Conservation (phyloP, 78 protist genomes). For the Pigoraptor vietnamica region DNA sequence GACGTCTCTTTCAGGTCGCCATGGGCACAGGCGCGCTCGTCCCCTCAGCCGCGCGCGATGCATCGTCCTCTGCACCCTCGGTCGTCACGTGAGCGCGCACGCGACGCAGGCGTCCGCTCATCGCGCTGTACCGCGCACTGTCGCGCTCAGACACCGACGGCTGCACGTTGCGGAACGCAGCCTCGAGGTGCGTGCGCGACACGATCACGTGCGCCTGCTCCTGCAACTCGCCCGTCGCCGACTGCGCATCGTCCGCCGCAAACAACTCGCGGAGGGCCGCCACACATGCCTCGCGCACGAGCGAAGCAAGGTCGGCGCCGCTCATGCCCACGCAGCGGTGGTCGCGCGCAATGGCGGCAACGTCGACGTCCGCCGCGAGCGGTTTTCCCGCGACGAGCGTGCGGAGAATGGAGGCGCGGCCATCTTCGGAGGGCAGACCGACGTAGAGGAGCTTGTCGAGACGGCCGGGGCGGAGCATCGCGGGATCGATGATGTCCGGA, state of each 20-base stretch:
- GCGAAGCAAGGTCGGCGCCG: neutral
- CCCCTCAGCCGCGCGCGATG: too few species aligned
- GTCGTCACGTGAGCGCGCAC: neutral
- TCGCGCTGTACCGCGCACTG: neutral
- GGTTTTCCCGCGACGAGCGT: conserved; percentile 13
- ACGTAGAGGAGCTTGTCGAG: conserved; percentile 92
- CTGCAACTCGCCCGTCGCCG: neutral
- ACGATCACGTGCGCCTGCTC: neutral
- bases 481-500: conserved; percentile 91
- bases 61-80: neutral
- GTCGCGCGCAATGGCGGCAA: neutral
- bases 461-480: conserved; percentile 98
- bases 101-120: neutral
- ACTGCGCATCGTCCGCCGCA: neutral
- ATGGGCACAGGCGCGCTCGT: too few species aligned
- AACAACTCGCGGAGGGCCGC: neutral
- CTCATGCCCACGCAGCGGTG: neutral
- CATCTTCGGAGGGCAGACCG: conserved; percentile 80
- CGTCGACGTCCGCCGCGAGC: conserved; percentile 7
- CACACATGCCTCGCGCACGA: neutral
- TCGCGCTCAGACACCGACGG: neutral
- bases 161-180: neutral
- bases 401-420: conserved; percentile 25
- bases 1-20: too few species aligned
- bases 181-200: neutral